Evolutionary conservation across 257 asterid species (phyloP).

Genomic region (Cordia subcordata): DNA sequence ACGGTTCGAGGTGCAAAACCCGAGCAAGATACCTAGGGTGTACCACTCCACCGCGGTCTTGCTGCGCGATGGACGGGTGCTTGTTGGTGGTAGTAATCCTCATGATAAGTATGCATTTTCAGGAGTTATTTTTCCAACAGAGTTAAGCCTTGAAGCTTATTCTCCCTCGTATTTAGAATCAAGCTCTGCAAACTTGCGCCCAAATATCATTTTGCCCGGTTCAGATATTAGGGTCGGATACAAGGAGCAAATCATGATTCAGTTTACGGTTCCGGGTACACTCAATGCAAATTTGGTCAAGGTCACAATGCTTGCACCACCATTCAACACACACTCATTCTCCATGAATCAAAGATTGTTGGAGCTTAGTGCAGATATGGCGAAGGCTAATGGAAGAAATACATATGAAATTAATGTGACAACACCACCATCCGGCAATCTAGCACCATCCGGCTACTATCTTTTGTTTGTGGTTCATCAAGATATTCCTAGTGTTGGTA

Average conservation of each 20-base stretch:
- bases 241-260: background rate
- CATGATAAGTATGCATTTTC: conserved; percentile 9
- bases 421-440: conserved; percentile 22
- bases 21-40: conserved; percentile 13
- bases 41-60: conserved; percentile 20
- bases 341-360: conserved; percentile 49
- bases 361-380: conserved; percentile 16
- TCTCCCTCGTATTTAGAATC: conserved; percentile 6
- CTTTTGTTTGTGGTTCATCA: conserved; percentile 36
- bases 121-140: conserved; percentile 1
- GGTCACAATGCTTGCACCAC: conserved; percentile 12
- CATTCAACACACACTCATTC: conserved; percentile 40
- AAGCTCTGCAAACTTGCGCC: background rate
- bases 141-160: conserved; percentile 7
- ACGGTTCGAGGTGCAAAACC: conserved; percentile 17
- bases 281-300: background rate
- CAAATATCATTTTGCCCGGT: conserved; percentile 2
- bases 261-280: background rate
- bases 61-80: conserved; percentile 22
- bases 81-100: conserved; percentile 25
- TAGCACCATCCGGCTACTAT: conserved; percentile 53
- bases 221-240: background rate
- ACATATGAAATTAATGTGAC: conserved; percentile 10
- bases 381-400: conserved; percentile 2
- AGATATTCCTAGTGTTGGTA: conserved; percentile 42